A percentile compares a stretch with the other conserved stretches of the same genome.
Evolutionary conservation across 176 grass and related monocot species (phyloP).

Genomic region (Tuctoria greenei): DNA sequence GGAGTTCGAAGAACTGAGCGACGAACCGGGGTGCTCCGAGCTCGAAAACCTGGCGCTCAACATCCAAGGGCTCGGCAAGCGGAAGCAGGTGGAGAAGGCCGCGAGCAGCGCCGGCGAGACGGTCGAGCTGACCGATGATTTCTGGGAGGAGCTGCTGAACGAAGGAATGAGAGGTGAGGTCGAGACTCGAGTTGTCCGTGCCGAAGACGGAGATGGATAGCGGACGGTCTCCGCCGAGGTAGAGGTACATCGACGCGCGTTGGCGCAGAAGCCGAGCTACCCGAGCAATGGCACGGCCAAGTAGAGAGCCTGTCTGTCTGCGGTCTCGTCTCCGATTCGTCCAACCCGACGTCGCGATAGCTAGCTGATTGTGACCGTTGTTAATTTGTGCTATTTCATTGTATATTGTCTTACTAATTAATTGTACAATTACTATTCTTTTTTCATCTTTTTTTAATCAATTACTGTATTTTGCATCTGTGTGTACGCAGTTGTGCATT

Average conservation of each 20-base stretch:
- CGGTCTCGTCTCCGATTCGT: not conserved
- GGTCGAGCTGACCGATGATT: conserved; percentile 46
- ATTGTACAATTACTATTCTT: not conserved
- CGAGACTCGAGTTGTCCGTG: not conserved
- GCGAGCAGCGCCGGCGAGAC: conserved; percentile 3
- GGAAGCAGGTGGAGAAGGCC: not conserved
- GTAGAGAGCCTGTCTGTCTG: not conserved
- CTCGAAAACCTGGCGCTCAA: conserved; percentile 54
- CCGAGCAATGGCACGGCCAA: conserved; percentile 28
- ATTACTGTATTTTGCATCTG: too few relatives aligned
- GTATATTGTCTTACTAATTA: not conserved
- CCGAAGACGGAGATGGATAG: conserved; percentile 26
- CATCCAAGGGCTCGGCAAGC: conserved; percentile 38
- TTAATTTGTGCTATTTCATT: not conserved
- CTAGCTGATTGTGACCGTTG: too few relatives aligned
- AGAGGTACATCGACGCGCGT: conserved; percentile 33
- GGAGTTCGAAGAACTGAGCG: conserved; percentile 26
- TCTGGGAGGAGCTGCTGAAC: conserved; percentile 74
- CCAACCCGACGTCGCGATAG: not conserved
- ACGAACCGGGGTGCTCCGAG: conserved; percentile 24
- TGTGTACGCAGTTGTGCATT: too few relatives aligned
- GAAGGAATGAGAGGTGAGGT: conserved; percentile 48
- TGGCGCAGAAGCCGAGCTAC: conserved; percentile 41
- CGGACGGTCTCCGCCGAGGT: not conserved
- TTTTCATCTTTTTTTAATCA: not conserved